Conservation (phyloP, 805 yeast species). For the Hanseniaspora mollemarum region DNA sequence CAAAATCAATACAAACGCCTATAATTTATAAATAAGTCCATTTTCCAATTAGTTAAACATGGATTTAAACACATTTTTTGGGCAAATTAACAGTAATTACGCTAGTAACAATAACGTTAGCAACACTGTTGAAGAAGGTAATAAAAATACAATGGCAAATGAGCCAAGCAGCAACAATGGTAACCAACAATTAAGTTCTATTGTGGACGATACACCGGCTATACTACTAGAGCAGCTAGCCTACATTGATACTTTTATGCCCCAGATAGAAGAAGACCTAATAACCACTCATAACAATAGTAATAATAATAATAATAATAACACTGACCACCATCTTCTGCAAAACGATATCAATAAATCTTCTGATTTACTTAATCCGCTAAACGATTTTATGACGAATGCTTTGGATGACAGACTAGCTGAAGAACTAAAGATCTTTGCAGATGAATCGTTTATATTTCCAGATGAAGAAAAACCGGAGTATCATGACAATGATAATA, state of each 20-base stretch:
- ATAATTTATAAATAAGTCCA: neutral
- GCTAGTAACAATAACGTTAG: neutral
- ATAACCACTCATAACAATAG: slow-evolving; percentile 15
- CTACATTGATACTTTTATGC: slow-evolving; percentile 66
- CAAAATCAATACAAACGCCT: too few relatives aligned
- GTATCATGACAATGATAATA: slow-evolving; percentile 19
- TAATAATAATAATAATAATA: neutral
- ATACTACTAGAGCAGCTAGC: slow-evolving; percentile 62
- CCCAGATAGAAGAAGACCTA: slow-evolving; percentile 37
- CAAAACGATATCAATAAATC: neutral
- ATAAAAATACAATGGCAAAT: slow-evolving; percentile 9
- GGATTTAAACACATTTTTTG: slow-evolving; percentile 1
- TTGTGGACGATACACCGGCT: slow-evolving; percentile 29
- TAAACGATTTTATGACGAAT: slow-evolving; percentile 2
- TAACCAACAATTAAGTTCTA: neutral
- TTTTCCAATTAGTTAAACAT: neutral
- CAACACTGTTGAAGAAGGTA: too few relatives aligned
- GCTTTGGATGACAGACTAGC: slow-evolving; percentile 41
- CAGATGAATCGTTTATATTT: slow-evolving; percentile 67
- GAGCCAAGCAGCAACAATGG: slow-evolving; percentile 17
- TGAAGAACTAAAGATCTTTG: slow-evolving; percentile 68
- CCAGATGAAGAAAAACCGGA: slow-evolving; percentile 65
- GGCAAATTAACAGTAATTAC: slow-evolving; percentile 1
- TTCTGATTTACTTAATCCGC: neutral
- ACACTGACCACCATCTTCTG: neutral